Evolutionary conservation across 2,329 filamentous ascomycete genomes (phyloP).

Genomic region (Colletotrichum costaricense): DNA sequence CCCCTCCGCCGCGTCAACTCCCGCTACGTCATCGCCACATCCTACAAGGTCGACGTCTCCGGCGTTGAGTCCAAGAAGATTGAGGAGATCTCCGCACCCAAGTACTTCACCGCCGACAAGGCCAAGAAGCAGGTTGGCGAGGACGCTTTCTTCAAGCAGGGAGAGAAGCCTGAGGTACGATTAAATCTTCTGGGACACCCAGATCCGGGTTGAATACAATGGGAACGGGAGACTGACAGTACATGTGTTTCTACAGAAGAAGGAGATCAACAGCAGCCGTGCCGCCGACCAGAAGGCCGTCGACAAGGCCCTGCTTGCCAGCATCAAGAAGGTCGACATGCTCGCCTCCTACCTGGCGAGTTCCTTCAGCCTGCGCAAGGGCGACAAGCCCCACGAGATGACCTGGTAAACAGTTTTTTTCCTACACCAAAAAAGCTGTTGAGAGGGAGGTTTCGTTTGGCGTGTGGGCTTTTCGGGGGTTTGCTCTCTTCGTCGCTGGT

Average conservation of each 20-base stretch:
- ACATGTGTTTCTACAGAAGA: conserved; percentile 76
- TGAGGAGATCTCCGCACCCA: conserved; percentile 77
- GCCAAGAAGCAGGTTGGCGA: conserved; percentile 93
- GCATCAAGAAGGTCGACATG: conserved; percentile 98
- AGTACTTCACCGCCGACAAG: conserved; percentile 99
- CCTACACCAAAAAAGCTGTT: not conserved
- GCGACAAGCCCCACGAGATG: conserved; percentile 99
- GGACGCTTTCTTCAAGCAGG: conserved; percentile 99
- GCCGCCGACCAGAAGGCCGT: conserved; percentile 98
- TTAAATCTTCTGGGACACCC: not conserved
- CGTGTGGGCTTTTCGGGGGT: conserved; percentile 10
- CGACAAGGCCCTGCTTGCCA: conserved; percentile 94
- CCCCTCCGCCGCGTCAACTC: conserved; percentile 94
- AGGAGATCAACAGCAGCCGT: conserved; percentile 90
- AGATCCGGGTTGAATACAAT: not conserved
- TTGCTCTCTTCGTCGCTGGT: conserved; percentile 9
- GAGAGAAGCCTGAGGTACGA: conserved; percentile 95
- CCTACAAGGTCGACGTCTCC: conserved; percentile 83
- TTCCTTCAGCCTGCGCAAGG: conserved; percentile 98
- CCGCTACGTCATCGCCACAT: conserved; percentile 93
- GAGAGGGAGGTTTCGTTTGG: conserved; percentile 17
- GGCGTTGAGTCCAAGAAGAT: conserved; percentile 94
- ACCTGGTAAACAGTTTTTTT: conserved; percentile 79
- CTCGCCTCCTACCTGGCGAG: conserved; percentile 93
- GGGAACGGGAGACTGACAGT: conserved; percentile 39